Conservation (phyloP, 2,329 filamentous ascomycete species). For the Colletotrichum tofieldiae region DNA sequence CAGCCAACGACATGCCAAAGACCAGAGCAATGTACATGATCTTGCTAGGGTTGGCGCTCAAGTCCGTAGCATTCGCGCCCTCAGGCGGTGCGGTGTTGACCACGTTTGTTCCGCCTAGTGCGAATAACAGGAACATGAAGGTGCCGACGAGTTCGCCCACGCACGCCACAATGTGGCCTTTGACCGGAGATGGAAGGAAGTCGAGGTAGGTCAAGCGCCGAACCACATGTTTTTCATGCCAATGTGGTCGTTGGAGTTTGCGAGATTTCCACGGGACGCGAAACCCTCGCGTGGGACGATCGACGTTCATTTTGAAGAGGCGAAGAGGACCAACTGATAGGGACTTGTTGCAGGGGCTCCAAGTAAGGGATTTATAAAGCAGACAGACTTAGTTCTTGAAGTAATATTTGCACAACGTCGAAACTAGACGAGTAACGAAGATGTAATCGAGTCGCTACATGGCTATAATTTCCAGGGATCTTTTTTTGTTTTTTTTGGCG, state of each 20-base stretch:
- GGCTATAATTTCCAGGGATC: not conserved
- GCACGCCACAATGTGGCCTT: not conserved
- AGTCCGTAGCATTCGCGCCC: not conserved
- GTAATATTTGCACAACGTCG: not conserved
- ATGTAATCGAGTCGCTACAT: not conserved
- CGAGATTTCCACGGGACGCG: not conserved
- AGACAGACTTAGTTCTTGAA: not conserved
- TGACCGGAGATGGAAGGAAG: not conserved
- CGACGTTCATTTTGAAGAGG: not conserved
- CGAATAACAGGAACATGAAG: not conserved
- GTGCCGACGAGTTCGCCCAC: not conserved
- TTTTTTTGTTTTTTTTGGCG: too few relatives aligned
- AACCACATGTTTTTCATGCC: not conserved
- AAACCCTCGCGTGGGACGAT: not conserved
- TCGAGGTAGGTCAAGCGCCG: not conserved
- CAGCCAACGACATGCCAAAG: not conserved
- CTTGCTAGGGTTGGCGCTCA: not conserved
- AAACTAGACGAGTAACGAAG: not conserved
- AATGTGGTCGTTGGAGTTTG: not conserved
- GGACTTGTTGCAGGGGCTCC: not conserved
- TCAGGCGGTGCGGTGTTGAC: not conserved
- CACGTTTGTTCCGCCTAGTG: not conserved
- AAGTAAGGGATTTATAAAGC: accelerated
- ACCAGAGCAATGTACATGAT: not conserved
- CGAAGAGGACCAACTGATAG: not conserved